Evolutionary conservation across 345 rosid genomes (phyloP).

Genomic region (Arabidopsis arenosa): DNA sequence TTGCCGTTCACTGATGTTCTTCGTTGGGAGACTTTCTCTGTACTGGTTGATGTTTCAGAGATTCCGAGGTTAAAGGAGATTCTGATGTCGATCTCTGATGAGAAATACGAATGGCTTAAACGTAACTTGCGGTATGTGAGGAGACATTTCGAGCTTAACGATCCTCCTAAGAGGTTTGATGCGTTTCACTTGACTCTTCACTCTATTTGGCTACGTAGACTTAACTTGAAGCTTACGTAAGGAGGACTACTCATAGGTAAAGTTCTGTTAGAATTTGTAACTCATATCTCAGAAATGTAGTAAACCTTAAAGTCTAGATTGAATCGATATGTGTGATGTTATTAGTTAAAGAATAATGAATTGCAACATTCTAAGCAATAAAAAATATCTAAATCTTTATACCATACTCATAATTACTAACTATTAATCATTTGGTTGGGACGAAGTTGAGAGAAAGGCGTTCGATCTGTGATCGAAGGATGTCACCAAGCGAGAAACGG

Average conservation of each 20-base stretch:
- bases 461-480: conserved; percentile 53
- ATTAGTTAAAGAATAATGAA: conserved; percentile 3
- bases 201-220: conserved; percentile 89
- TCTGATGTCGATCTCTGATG: conserved; percentile 59
- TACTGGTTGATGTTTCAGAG: conserved; percentile 59
- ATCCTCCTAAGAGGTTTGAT: conserved; percentile 74
- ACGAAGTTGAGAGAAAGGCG: conserved; percentile 60
- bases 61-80: conserved; percentile 84
- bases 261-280: conserved; percentile 14
- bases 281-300: conserved; percentile 24
- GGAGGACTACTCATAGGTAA: neutral
- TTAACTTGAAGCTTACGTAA: conserved; percentile 59
- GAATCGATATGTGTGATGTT: conserved; percentile 23
- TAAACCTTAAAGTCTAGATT: conserved; percentile 15
- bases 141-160: conserved; percentile 76
- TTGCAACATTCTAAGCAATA: conserved; percentile 13
- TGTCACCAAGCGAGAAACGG: conserved; percentile 56
- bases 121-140: conserved; percentile 60
- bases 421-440: conserved; percentile 44
- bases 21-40: conserved; percentile 82
- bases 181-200: conserved; percentile 84
- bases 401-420: conserved; percentile 13
- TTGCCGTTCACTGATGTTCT: conserved; percentile 86
- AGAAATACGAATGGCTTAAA: conserved; percentile 58
- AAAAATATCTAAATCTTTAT: neutral